Conservation (phyloP, 2,329 filamentous ascomycete genomes). For the Fusarium albidum region DNA sequence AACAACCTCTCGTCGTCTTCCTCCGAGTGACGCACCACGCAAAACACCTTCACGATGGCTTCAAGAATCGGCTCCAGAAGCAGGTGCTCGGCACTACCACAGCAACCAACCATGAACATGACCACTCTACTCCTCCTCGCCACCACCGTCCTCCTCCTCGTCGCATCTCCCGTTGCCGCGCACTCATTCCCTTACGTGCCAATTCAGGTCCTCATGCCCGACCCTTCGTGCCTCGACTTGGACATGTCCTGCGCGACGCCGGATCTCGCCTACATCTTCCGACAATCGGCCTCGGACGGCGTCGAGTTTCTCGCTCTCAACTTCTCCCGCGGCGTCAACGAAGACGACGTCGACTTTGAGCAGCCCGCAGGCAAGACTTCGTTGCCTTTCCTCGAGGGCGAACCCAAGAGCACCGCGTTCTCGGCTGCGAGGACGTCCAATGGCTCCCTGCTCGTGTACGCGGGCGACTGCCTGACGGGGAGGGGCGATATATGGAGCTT, state of each 20-base stretch:
- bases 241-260: constrained; percentile 45
- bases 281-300: constrained; percentile 55
- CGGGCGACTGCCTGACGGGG: constrained; percentile 72
- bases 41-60: constrained; percentile 20
- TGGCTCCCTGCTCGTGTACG: constrained; percentile 77
- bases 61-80: constrained; percentile 4
- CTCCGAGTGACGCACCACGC: background rate
- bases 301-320: constrained; percentile 71
- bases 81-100: constrained; percentile 10
- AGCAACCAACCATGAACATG: constrained; percentile 8
- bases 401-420: constrained; percentile 64
- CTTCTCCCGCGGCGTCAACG: constrained; percentile 64
- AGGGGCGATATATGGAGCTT: constrained; percentile 73
- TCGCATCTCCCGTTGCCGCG: constrained; percentile 42
- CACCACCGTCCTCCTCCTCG: constrained; percentile 11
- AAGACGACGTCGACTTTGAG: constrained; percentile 53
- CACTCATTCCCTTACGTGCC: constrained; percentile 77
- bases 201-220: constrained; percentile 72
- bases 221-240: constrained; percentile 51
- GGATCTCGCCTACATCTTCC: constrained; percentile 75
- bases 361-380: constrained; percentile 58
- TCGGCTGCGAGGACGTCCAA: constrained; percentile 71
- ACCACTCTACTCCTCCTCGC: constrained; percentile 19
- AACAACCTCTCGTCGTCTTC: background rate
- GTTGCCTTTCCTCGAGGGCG: constrained; percentile 69